Evolutionary conservation across 2,329 filamentous ascomycete species (phyloP).

Genomic region (Aspergillus tamarii): DNA sequence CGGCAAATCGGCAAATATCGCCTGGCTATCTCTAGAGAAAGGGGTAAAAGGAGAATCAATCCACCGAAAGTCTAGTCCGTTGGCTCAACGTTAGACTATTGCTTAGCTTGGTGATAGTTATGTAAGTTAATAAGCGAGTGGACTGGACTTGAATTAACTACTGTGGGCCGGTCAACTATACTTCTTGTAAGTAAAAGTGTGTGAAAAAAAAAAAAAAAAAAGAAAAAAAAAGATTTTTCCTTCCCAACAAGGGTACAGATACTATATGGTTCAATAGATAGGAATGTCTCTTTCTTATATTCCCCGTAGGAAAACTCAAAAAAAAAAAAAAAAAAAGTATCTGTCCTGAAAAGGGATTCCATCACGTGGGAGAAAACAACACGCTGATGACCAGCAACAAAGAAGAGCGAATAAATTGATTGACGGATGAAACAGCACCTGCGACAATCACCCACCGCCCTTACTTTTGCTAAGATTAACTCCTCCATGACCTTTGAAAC

Average conservation of each 20-base stretch:
- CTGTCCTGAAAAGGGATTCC: background rate
- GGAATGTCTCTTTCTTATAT: background rate
- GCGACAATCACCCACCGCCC: slow-evolving; percentile 4
- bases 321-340: too few species aligned
- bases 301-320: background rate
- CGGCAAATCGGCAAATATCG: slow-evolving; percentile 1
- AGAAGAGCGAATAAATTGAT: background rate
- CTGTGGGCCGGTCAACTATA: background rate
- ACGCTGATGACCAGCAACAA: background rate
- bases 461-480: background rate
- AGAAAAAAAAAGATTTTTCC: background rate
- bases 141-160: background rate
- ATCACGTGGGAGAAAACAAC: background rate
- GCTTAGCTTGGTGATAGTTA: slow-evolving; percentile 1
- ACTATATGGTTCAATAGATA: background rate
- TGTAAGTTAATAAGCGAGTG: background rate
- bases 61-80: background rate
- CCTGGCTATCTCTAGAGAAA: slow-evolving; percentile 1
- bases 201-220: background rate
- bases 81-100: slow-evolving; percentile 1
- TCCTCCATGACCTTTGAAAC: slow-evolving; percentile 1
- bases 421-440: slow-evolving; percentile 5
- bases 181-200: background rate
- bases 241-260: background rate
- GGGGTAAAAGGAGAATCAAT: slow-evolving; percentile 7